Evolutionary conservation across 345 rosid species (phyloP), one percentile per base, ranked within the genome.

Genomic region (Aquilaria malaccensis): DNA sequence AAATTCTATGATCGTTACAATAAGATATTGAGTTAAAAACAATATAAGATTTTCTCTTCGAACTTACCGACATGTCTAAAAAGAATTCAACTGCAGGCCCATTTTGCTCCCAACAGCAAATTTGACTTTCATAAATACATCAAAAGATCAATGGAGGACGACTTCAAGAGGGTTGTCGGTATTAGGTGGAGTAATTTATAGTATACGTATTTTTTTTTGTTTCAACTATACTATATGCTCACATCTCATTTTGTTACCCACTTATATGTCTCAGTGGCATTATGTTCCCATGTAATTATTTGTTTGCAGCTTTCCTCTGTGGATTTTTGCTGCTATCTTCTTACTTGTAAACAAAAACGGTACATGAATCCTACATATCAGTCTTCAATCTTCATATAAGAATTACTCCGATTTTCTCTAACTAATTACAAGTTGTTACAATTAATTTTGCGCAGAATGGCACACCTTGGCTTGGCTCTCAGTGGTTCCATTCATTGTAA

Each of bases 71-170:
- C 22, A 22, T 37, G 7, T 37, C 7, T 37, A 7, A 37, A 37
- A 37, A 37, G 1, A 37, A 37, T 3, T 3, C 43, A 37, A 15
- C 6, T 66, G 65, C 78, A 84, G 89, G 84, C 82, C 29, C 89
- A 84, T 72, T 61, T 84, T 58, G 72, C 82, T 41, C 67, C 79
- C 6, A 77, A 73, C 52, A 52, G 66, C 65, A 75, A 70, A 64
- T 84, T 84, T 55, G 74, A 84, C 72, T 84, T 84, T 76, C 89
- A 79, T 58, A 81, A 66, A 57, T 81, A 81, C 81, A 77, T 79
- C 53, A 78, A 81, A 67, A 77, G 83, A 67, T 79, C 84, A 55
- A 77, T 79, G 81, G 89, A 84, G 69, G 89, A 84, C 56, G 85
- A 81, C 58, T 84, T 84, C 60, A 84, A 81, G 68, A 83, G 74